Evolutionary conservation across 176 grass and related monocot genomes (phyloP).

Genomic region (Bothriochloa decipiens): DNA sequence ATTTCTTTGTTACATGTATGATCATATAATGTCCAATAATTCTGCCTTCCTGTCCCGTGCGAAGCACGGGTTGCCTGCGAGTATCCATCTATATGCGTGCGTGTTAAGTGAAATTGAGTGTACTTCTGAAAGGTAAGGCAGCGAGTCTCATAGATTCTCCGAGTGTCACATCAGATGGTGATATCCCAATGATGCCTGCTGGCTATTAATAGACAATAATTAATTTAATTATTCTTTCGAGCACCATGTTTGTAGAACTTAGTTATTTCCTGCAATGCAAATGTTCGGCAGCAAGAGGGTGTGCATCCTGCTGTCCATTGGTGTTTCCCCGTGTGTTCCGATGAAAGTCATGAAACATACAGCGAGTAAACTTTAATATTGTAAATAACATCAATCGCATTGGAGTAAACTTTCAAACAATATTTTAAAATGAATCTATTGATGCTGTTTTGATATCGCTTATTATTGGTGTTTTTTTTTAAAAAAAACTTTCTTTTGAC

Average conservation of each 20-base stretch:
- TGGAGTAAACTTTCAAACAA: too few species aligned
- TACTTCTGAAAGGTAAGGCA: neutral
- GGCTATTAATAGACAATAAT: neutral
- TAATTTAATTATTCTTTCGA: neutral
- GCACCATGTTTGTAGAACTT: neutral
- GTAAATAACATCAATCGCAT: too few species aligned
- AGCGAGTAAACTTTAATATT: too few species aligned
- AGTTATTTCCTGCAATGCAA: neutral
- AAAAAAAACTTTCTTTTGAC: too few species aligned
- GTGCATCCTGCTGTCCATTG: neutral
- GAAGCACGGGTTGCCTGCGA: too few species aligned
- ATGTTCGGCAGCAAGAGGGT: neutral
- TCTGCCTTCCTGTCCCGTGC: too few species aligned
- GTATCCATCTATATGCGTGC: neutral
- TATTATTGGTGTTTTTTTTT: too few species aligned
- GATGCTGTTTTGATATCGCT: too few species aligned
- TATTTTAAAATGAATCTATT: too few species aligned
- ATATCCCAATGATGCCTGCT: neutral
- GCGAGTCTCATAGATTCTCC: neutral
- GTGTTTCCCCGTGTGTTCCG: neutral
- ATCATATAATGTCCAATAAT: too few species aligned
- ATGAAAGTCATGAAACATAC: neutral
- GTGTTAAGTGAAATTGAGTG: constrained; percentile 25
- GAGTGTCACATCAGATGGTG: constrained; percentile 9
- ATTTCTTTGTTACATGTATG: too few species aligned